Percentiles rank a stretch among this genome's conserved stretches.
Conservation (phyloP, 768 basidiomycete genomes). For the Scleroderma bovista region DNA sequence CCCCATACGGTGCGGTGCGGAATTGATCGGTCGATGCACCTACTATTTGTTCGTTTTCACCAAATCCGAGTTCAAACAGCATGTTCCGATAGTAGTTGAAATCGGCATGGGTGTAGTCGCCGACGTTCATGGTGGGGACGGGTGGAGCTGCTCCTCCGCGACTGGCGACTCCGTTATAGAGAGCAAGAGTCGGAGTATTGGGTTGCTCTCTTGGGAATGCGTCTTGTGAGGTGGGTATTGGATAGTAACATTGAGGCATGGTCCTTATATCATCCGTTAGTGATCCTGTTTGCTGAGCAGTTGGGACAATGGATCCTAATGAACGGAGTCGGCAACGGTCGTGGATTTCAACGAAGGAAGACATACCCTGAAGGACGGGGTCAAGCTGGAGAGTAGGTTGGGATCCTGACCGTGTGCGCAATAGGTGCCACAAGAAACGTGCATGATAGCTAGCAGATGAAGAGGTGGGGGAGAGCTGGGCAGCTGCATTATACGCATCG, state of each 20-base stretch:
- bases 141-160: constrained; percentile 14
- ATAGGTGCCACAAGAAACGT: constrained; percentile 68
- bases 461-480: constrained; percentile 52
- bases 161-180: constrained; percentile 3
- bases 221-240: constrained; percentile 14
- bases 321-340: constrained; percentile 7
- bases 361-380: constrained; percentile 50
- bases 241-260: constrained; percentile 11
- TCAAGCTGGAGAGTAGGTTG: constrained; percentile 45
- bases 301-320: constrained; percentile 17
- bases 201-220: constrained; percentile 6
- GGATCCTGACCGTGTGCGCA: constrained; percentile 53
- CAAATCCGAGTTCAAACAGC: constrained; percentile 69
- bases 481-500: constrained; percentile 73
- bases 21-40: constrained; percentile 17
- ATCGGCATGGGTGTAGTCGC: constrained; percentile 41
- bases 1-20: constrained; percentile 25
- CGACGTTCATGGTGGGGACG: constrained; percentile 31
- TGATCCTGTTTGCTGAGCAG: constrained; percentile 20
- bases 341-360: constrained; percentile 1
- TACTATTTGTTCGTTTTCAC: constrained; percentile 32
- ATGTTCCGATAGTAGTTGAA: constrained; percentile 69
- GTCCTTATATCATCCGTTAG: constrained; percentile 13
- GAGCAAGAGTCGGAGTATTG: constrained; percentile 12
- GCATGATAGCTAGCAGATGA: constrained; percentile 72